Evolutionary conservation across 1,284 basidiomycete species (phyloP), one percentile per base, ranked within the genome.

Genomic region (Apiotrichum akiyoshidainum): DNA sequence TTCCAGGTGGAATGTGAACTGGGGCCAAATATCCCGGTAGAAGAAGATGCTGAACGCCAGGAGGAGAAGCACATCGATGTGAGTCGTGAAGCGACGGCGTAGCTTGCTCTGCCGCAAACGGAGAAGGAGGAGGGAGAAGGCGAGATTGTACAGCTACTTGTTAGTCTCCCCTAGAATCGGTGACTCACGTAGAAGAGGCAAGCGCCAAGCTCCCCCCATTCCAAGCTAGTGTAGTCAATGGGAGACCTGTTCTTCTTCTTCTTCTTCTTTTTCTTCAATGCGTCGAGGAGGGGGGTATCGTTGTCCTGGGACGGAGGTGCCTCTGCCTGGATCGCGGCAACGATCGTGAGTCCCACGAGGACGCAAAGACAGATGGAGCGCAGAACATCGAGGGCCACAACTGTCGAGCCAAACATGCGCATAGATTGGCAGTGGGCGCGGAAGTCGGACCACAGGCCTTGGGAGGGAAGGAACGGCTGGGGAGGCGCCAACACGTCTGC

Each of bases 11-110:
- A 71, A 85, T 0, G 85, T 87, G 19, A 81, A 76, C 7, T 86
- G 69, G 11, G 87, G 86, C 73, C 81, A 84, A 21, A 88, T 57
- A 70, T 88, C 86, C n/a, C 86, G 82, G 69, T 86, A 86, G 11
- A 77, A 73, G 69, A 83, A 87, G 16, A 83, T 75, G 3, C 55
- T 66, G 65, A 80, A 81, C 0, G 77, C 78, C 52, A 78, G 49
- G 46, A 81, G 75, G 31, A 80, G 67, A 11, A 85, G 66, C 2
- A 76, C 58, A 58, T 76, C 71, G 42, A 75, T 65, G 51, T 76
- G 74, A 22, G 65, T 64, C 45, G 73, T 74, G 46, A 76, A 61
- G 34, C 71, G 68, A 17, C 68, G 64, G 37, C 73, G 71, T 19
- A 72, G 61, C 39, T 68, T 70, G n/a, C 66, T 68, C 4, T 66